A percentile compares a stretch with the other conserved stretches of the same genome.
Conservation (phyloP, 2,329 filamentous ascomycete species). For the Pseudogymnoascus sp. region DNA sequence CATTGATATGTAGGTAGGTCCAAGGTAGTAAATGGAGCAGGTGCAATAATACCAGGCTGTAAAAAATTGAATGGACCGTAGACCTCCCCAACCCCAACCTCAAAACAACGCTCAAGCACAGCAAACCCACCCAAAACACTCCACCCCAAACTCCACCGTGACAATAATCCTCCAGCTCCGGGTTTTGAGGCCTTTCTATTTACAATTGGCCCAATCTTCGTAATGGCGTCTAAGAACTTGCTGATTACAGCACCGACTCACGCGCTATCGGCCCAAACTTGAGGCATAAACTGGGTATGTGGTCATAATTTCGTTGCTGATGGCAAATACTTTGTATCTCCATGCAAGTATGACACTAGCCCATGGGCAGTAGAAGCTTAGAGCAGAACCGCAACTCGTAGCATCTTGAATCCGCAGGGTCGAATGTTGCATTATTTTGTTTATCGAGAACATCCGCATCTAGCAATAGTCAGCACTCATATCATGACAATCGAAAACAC, state of each 20-base stretch:
- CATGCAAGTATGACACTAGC: neutral
- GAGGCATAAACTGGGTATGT: neutral
- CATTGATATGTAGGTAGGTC: neutral
- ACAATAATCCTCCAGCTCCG: neutral
- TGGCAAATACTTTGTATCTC: neutral
- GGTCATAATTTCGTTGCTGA: neutral
- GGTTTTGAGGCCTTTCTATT: neutral
- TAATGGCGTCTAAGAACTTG: neutral
- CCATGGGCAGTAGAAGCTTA: conserved; percentile 35
- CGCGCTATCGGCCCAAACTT: neutral
- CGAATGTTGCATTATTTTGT: conserved; percentile 24
- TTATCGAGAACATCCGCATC: conserved; percentile 27
- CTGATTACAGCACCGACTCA: neutral
- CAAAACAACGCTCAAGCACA: neutral
- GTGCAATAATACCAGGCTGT: neutral
- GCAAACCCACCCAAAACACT: neutral
- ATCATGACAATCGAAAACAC: neutral
- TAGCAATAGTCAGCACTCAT: conserved; percentile 16
- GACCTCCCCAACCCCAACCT: neutral
- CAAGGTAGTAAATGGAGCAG: neutral
- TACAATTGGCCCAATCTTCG: neutral
- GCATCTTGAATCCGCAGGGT: conserved; percentile 38
- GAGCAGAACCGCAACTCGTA: conserved; percentile 45
- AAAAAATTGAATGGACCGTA: neutral
- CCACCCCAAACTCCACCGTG: neutral